These are phyloP conservation scores for Rutstroemia sp. DNA, from an alignment of 2,329 filamentous ascomycete genomes.

Conservation along the genomic window DNA sequence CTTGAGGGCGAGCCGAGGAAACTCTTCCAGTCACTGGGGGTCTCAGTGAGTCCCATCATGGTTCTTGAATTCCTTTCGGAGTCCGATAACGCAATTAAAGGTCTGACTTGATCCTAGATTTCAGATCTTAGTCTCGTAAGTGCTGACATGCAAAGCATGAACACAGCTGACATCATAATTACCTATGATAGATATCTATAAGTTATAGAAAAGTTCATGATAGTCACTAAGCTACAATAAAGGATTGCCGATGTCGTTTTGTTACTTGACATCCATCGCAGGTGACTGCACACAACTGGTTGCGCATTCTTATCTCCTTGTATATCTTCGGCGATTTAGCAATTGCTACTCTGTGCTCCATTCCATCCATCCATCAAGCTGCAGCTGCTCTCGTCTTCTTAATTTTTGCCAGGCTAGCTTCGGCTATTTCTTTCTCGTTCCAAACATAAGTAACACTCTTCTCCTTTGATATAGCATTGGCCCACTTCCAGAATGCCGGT, in stretches of 20 bases:
- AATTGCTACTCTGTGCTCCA: too few species aligned
- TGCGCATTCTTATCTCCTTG: neutral
- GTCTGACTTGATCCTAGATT: too few species aligned
- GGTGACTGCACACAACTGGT: neutral
- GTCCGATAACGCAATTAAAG: too few species aligned
- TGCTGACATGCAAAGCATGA: conserved; percentile 5
- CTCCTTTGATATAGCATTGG: conserved; percentile 48
- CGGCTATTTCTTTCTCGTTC: conserved; percentile 42
- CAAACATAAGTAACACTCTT: conserved; percentile 61
- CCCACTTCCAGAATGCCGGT: conserved; percentile 66
- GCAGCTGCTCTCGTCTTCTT: conserved; percentile 1
- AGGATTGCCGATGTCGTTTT: neutral
- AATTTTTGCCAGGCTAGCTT: conserved; percentile 34
- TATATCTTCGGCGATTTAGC: too few species aligned
- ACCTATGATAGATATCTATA: neutral
- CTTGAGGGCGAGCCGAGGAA: too few species aligned
- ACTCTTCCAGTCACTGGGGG: too few species aligned
- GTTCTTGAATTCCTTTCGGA: too few species aligned
- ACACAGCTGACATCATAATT: neutral
- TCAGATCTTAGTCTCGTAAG: neutral
- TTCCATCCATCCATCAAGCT: neutral
- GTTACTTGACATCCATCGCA: neutral
- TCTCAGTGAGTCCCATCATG: too few species aligned
- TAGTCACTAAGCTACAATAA: too few species aligned
- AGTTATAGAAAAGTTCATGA: too few species aligned